A percentile compares a stretch with the other conserved stretches of the same genome.
Conservation (phyloP, 164 flowering plant species). For the Vitis amurensis region DNA sequence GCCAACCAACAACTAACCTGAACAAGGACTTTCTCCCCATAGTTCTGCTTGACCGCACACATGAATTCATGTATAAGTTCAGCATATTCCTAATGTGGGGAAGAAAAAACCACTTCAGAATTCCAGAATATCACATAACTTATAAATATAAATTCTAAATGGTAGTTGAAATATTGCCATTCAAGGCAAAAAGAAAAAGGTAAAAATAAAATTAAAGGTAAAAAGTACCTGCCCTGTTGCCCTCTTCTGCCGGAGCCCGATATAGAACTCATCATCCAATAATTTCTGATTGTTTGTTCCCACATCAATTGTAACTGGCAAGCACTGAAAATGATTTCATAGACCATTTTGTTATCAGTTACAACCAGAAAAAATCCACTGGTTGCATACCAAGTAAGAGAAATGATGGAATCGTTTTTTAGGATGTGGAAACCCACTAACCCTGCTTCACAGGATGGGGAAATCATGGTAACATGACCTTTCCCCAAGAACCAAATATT, state of each 20-base stretch:
- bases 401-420: too few species aligned
- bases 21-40: slow-evolving; percentile 46
- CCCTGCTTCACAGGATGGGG: too few species aligned
- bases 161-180: background rate
- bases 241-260: slow-evolving; percentile 48
- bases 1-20: slow-evolving; percentile 21
- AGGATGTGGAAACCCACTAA: too few species aligned
- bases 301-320: slow-evolving; percentile 52
- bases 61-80: slow-evolving; percentile 50
- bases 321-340: slow-evolving; percentile 30
- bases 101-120: slow-evolving; percentile 4
- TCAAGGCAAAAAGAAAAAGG: background rate
- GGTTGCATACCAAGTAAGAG: background rate
- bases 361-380: background rate
- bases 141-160: background rate
- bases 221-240: slow-evolving; percentile 46
- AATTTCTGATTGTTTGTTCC: slow-evolving; percentile 48
- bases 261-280: slow-evolving; percentile 48
- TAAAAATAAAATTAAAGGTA: background rate
- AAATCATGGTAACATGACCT: too few species aligned
- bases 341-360: background rate
- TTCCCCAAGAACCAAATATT: too few species aligned
- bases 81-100: slow-evolving; percentile 36
- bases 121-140: background rate
- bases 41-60: slow-evolving; percentile 49